Percentiles rank a stretch among this genome's conserved stretches.
phyloP scores from a whole-genome alignment of 2,329 filamentous ascomycete species.

The Fusarium verrucosum region DNA sequence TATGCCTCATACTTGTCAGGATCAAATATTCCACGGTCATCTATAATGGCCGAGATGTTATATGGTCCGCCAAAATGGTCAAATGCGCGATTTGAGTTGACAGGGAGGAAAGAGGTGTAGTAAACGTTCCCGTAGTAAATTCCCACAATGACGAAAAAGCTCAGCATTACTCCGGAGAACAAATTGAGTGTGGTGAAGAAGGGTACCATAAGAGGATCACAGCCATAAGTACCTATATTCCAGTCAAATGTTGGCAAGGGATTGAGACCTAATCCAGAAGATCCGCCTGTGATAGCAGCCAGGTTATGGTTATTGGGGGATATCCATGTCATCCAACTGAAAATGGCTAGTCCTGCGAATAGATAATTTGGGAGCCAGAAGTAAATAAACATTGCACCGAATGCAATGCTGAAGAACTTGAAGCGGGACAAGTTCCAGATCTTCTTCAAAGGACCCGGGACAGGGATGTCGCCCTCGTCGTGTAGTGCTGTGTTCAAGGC shows the following conservation, averaged over 20 bases:
- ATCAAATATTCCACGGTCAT: slow-evolving; percentile 50
- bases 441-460: slow-evolving; percentile 45
- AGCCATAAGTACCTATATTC: slow-evolving; percentile 48
- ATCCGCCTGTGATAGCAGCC: slow-evolving; percentile 50
- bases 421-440: slow-evolving; percentile 56
- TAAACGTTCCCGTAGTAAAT: slow-evolving; percentile 50
- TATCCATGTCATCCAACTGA: slow-evolving; percentile 66
- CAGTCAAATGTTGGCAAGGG: slow-evolving; percentile 56
- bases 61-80: slow-evolving; percentile 53
- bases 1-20: slow-evolving; percentile 52
- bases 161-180: slow-evolving; percentile 45
- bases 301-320: slow-evolving; percentile 53
- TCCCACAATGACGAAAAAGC: slow-evolving; percentile 44
- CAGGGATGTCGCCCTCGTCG: slow-evolving; percentile 48
- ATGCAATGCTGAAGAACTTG: slow-evolving; percentile 57
- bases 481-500: slow-evolving; percentile 62
- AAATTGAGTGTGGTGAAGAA: slow-evolving; percentile 51
- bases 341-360: slow-evolving; percentile 57
- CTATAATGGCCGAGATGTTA: slow-evolving; percentile 50
- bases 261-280: slow-evolving; percentile 54
- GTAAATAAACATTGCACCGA: slow-evolving; percentile 60
- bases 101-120: slow-evolving; percentile 51
- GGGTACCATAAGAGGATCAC: slow-evolving; percentile 53
- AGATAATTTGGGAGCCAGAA: slow-evolving; percentile 65
- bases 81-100: slow-evolving; percentile 53